Conservation (phyloP, 805 yeast species). For the Metschnikowia lachancei region DNA sequence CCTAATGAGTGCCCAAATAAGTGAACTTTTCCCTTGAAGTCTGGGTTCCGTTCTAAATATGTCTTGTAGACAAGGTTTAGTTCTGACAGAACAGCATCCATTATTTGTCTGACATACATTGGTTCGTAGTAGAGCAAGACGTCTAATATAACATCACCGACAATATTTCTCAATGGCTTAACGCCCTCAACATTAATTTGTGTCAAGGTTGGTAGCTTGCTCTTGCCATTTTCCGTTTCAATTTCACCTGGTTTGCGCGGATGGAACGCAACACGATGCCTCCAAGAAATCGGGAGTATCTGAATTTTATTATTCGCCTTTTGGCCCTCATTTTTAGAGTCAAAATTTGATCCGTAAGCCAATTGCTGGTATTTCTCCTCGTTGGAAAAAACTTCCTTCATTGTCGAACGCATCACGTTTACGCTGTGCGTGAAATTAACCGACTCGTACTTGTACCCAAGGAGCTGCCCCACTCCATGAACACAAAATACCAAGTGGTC, state of each 20-base stretch:
- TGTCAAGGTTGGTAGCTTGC: slow-evolving; percentile 57
- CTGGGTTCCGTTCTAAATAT: slow-evolving; percentile 63
- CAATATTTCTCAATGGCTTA: slow-evolving; percentile 66
- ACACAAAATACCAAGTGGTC: slow-evolving; percentile 79
- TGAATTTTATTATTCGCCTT: slow-evolving; percentile 60
- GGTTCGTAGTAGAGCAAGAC: slow-evolving; percentile 75
- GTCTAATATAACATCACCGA: slow-evolving; percentile 87
- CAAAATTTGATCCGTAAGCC: slow-evolving; percentile 25
- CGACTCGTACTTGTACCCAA: slow-evolving; percentile 74
- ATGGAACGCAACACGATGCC: slow-evolving; percentile 69
- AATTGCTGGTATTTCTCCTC: slow-evolving; percentile 39
- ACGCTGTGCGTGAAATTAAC: slow-evolving; percentile 86
- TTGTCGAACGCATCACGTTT: slow-evolving; percentile 57
- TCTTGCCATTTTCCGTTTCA: slow-evolving; percentile 36
- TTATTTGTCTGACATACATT: slow-evolving; percentile 57
- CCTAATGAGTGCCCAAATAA: slow-evolving; percentile 91
- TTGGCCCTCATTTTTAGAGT: slow-evolving; percentile 15
- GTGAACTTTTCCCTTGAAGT: slow-evolving; percentile 77
- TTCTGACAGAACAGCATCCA: slow-evolving; percentile 57
- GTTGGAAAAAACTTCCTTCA: slow-evolving; percentile 47
- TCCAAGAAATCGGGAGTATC: slow-evolving; percentile 89
- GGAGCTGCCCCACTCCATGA: slow-evolving; percentile 92
- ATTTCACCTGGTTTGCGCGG: slow-evolving; percentile 43
- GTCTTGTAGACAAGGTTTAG: slow-evolving; percentile 60
- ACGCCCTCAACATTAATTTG: slow-evolving; percentile 79